Percentiles rank a stretch among this genome's conserved stretches.
phyloP scores from a whole-genome alignment of 2,329 filamentous ascomycete genomes.

The Fusarium sacchari region DNA sequence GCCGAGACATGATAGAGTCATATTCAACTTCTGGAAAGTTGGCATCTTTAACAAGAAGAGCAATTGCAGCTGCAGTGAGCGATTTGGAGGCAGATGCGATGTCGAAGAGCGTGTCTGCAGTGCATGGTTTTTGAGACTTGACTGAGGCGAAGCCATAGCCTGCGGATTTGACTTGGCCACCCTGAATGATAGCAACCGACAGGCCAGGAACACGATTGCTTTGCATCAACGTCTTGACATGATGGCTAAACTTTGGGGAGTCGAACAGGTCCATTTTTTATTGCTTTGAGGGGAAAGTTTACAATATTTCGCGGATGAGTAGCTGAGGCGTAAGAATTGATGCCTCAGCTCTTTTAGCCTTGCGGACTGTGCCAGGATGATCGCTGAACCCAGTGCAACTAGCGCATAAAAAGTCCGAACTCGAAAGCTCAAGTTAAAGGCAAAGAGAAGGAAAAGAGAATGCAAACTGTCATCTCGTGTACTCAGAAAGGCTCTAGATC shows the following conservation, averaged over 20 bases:
- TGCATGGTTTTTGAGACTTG: background rate
- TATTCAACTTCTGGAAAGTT: background rate
- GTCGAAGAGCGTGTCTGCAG: constrained; percentile 10
- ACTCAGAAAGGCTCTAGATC: background rate
- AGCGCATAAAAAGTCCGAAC: background rate
- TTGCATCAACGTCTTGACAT: background rate
- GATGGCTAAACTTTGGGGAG: background rate
- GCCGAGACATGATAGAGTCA: too few relatives aligned
- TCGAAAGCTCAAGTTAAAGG: background rate
- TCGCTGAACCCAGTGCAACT: background rate
- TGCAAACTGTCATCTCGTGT: background rate
- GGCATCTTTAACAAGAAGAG: background rate
- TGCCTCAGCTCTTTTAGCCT: background rate
- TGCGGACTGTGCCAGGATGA: background rate
- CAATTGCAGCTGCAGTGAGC: background rate
- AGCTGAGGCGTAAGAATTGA: background rate
- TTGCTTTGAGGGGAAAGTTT: fast-evolving
- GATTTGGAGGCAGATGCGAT: constrained; percentile 19
- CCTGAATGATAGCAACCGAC: background rate
- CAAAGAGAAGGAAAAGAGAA: background rate
- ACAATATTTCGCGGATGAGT: background rate
- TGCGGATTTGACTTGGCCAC: background rate
- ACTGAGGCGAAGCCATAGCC: background rate
- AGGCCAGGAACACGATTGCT: constrained; percentile 6
- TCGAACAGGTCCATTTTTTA: background rate